Percentiles rank a stretch among this genome's conserved stretches.
phyloP scores from a whole-genome alignment of 2,329 filamentous ascomycete genomes.

The Diplocarpon rosae region DNA sequence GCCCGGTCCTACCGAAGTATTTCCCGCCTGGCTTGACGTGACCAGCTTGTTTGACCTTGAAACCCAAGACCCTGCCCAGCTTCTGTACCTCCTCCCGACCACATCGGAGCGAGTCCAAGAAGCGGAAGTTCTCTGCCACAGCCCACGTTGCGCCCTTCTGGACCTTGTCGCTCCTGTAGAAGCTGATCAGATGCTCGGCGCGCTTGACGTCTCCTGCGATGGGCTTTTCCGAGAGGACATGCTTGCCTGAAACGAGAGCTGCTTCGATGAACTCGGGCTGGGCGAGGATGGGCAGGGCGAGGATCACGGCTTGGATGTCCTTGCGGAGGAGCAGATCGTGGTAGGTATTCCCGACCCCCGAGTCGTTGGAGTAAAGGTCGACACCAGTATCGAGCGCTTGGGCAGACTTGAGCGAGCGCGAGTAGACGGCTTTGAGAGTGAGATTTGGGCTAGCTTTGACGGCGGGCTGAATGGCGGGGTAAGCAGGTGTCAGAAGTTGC shows the following conservation, averaged over 20 bases:
- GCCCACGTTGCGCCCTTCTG: constrained; percentile 35
- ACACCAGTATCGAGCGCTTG: constrained; percentile 32
- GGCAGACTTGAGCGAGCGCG: constrained; percentile 26
- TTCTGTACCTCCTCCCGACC: constrained; percentile 38
- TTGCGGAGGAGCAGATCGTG: constrained; percentile 25
- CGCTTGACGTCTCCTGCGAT: constrained; percentile 38
- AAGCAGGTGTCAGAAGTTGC: constrained; percentile 6
- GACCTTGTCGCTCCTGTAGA: constrained; percentile 31
- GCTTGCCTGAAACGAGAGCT: constrained; percentile 39
- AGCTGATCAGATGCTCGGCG: constrained; percentile 37
- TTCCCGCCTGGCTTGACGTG: constrained; percentile 36
- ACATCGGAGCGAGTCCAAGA: constrained; percentile 42
- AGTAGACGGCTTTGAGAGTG: constrained; percentile 38
- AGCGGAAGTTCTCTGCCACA: constrained; percentile 67
- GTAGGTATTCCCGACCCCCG: constrained; percentile 32
- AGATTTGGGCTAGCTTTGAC: constrained; percentile 41
- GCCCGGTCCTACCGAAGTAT: constrained; percentile 30
- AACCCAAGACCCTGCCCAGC: constrained; percentile 44
- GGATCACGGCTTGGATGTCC: constrained; percentile 28
- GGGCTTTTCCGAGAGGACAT: constrained; percentile 45
- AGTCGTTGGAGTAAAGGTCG: constrained; percentile 26
- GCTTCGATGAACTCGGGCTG: constrained; percentile 39
- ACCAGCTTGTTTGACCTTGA: constrained; percentile 36
- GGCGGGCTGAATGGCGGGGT: constrained; percentile 37
- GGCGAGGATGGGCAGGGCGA: constrained; percentile 38